Evolutionary conservation across 106 monocot genomes (phyloP).

Genomic region (Dioscorea alata): DNA sequence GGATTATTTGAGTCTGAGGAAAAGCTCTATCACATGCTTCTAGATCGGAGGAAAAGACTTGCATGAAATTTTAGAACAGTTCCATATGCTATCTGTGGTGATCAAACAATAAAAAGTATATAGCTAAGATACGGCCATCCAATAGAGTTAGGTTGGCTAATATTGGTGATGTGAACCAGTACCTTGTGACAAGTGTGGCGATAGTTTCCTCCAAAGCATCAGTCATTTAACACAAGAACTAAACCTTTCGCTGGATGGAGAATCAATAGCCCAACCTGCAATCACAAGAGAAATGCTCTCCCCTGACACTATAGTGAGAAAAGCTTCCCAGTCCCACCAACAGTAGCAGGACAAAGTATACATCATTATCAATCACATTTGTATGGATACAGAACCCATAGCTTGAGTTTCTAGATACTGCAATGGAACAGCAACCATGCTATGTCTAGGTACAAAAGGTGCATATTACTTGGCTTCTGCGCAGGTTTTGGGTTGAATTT

Average conservation of each 20-base stretch:
- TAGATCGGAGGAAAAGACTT: conserved; percentile 71
- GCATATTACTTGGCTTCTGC: too few relatives aligned
- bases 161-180: conserved; percentile 96
- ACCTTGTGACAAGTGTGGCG: conserved; percentile 57
- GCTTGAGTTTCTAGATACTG: too few relatives aligned
- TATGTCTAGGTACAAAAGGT: too few relatives aligned
- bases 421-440: too few relatives aligned
- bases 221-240: conserved; percentile 45
- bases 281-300: too few relatives aligned
- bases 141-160: conserved; percentile 84
- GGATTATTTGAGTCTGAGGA: conserved; percentile 71
- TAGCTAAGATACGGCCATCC: conserved; percentile 75
- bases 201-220: conserved; percentile 55
- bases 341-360: too few relatives aligned
- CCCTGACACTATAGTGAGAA: too few relatives aligned
- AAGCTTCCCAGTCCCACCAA: too few relatives aligned
- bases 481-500: too few relatives aligned
- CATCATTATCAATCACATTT: too few relatives aligned
- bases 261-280: conserved; percentile 23
- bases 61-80: conserved; percentile 83
- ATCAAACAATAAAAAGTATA: conserved; percentile 78
- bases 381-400: too few relatives aligned
- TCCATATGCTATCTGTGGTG: conserved; percentile 98
- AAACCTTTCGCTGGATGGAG: conserved; percentile 58
- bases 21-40: conserved; percentile 60